Conservation (phyloP, 2,329 filamentous ascomycete species). For the Aureobasidium sp. region DNA sequence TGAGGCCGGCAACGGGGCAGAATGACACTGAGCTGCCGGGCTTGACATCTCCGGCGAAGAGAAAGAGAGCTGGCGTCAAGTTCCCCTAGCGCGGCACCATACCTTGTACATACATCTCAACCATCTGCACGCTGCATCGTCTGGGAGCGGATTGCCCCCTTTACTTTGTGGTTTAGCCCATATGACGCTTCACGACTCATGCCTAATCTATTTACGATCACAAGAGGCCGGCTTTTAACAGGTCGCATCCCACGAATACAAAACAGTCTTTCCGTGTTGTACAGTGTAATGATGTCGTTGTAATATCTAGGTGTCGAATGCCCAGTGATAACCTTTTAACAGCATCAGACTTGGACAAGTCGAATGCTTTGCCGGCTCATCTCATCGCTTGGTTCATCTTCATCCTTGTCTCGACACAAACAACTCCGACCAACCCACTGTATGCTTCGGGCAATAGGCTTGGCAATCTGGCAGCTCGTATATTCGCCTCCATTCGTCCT, state of each 20-base stretch:
- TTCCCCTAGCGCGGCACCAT: neutral
- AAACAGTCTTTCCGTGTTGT: neutral
- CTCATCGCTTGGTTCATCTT: neutral
- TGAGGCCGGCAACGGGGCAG: conserved; percentile 1
- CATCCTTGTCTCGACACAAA: neutral
- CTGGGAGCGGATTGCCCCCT: neutral
- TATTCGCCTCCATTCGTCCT: no score
- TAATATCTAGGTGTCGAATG: conserved; percentile 1
- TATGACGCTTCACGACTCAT: conserved; percentile 6
- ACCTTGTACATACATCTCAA: conserved; percentile 6
- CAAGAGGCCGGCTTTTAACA: neutral
- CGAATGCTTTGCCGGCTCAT: neutral
- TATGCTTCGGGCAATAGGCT: neutral
- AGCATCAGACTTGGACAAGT: neutral
- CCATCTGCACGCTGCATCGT: neutral
- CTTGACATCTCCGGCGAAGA: conserved; percentile 16
- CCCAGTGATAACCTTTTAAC: neutral
- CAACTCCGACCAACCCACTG: neutral
- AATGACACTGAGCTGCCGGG: conserved; percentile 9
- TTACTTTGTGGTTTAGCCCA: neutral
- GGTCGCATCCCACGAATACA: neutral
- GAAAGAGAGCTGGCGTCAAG: conserved; percentile 8
- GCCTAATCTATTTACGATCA: conserved; percentile 7
- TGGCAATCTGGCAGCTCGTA: neutral
- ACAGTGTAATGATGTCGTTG: neutral